Evolutionary conservation across 805 yeast species (phyloP).

Genomic region (Lachancea mirantina): DNA sequence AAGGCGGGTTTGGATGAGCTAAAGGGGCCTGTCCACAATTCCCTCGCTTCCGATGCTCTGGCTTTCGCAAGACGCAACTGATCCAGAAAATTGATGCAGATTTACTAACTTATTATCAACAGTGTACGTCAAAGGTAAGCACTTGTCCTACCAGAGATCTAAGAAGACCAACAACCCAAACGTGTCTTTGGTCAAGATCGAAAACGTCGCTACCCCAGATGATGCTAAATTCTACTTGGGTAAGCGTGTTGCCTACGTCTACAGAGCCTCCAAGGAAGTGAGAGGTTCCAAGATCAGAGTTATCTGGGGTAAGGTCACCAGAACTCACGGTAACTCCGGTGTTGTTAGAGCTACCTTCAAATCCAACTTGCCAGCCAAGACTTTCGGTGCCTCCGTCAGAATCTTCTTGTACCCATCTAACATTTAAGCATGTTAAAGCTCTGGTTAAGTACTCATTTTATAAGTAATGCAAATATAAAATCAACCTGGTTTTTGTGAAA

Average conservation of each 20-base stretch:
- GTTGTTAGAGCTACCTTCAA: conserved; percentile 98
- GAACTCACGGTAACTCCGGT: conserved; percentile 99
- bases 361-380: conserved; percentile 98
- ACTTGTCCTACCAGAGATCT: conserved; percentile 99
- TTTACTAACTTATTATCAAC: conserved; percentile 15
- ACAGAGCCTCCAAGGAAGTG: conserved; percentile 96
- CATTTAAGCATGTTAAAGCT: conserved; percentile 56
- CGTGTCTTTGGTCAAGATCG: conserved; percentile 93
- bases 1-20: no score
- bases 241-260: conserved; percentile 98
- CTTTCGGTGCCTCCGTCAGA: conserved; percentile 99
- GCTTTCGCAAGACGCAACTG: no score
- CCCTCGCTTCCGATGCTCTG: no score
- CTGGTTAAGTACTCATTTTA: conserved; percentile 19
- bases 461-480: conserved; percentile 7
- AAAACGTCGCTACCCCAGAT: conserved; percentile 85
- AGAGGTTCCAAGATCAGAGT: conserved; percentile 99
- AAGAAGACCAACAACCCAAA: conserved; percentile 97
- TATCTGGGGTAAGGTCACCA: conserved; percentile 98
- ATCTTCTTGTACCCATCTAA: conserved; percentile 99
- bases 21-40: no score
- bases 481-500: no score
- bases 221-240: conserved; percentile 99
- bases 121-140: conserved; percentile 99
- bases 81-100: no score